Evolutionary conservation across 305 asterid species (phyloP).

Genomic region (Euphrasia arctica): DNA sequence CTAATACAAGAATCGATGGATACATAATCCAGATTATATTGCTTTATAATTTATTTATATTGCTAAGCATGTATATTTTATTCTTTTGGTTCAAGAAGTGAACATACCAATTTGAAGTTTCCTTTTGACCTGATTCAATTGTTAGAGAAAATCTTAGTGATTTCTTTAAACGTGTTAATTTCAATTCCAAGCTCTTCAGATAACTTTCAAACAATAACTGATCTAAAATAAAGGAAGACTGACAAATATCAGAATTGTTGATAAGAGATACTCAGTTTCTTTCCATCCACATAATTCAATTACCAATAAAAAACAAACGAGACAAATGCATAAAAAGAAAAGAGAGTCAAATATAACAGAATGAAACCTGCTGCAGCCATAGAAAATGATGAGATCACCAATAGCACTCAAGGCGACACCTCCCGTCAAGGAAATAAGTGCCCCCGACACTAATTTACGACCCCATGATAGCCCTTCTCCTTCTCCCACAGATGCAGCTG

Average conservation of each 20-base stretch:
- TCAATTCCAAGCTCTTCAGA: not conserved
- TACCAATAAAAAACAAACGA: not conserved
- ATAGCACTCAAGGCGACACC: too few species aligned
- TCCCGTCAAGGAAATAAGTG: too few species aligned
- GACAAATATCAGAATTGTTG: not conserved
- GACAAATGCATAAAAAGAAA: not conserved
- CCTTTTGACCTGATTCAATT: not conserved
- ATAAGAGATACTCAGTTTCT: not conserved
- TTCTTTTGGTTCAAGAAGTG: not conserved
- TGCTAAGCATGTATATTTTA: too few species aligned
- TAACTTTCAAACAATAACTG: not conserved
- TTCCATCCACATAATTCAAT: not conserved
- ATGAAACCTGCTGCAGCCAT: too few species aligned
- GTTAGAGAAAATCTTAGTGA: not conserved
- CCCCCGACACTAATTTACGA: too few species aligned
- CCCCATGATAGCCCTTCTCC: too few species aligned
- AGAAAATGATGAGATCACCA: too few species aligned
- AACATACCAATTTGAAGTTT: not conserved
- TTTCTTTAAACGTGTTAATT: not conserved
- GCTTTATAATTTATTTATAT: too few species aligned
- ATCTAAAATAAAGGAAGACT: not conserved
- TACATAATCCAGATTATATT: too few species aligned
- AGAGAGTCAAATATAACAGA: not conserved
- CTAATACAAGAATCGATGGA: too few species aligned
- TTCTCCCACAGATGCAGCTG: too few species aligned